Percentiles rank a stretch among this genome's conserved stretches.
These are phyloP conservation scores for Sporothrix dimorphospora DNA, from an alignment of 2,329 filamentous ascomycete genomes.

Conservation along the genomic window DNA sequence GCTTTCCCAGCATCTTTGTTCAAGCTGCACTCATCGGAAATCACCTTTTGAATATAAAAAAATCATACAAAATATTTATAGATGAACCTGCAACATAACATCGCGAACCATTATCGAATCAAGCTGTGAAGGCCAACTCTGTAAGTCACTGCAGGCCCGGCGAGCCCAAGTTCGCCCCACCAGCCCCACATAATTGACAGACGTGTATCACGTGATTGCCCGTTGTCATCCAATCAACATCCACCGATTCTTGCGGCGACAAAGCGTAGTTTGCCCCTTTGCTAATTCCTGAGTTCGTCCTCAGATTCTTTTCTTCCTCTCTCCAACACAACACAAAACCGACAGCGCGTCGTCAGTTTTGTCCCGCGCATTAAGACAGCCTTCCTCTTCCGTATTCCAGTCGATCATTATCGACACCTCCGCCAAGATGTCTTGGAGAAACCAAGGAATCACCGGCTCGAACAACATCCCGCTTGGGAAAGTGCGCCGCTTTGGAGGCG, in stretches of 20 bases:
- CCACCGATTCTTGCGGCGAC: neutral
- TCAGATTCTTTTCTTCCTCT: neutral
- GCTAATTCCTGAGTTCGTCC: neutral
- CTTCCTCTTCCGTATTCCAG: neutral
- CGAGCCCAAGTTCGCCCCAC: neutral
- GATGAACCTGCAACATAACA: too few species aligned
- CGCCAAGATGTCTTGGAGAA: conserved; percentile 65
- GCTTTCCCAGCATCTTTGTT: too few species aligned
- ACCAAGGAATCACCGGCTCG: conserved; percentile 88
- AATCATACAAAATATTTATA: too few species aligned
- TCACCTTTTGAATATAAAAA: too few species aligned
- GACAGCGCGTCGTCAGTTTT: neutral
- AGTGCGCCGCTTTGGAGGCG: conserved; percentile 75
- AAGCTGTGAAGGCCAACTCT: too few species aligned
- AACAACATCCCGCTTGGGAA: conserved; percentile 97
- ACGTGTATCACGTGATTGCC: neutral
- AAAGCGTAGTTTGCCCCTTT: conserved; percentile 8
- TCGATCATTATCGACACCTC: neutral
- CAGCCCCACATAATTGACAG: neutral
- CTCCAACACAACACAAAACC: neutral
- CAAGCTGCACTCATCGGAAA: too few species aligned
- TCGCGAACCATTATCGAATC: too few species aligned
- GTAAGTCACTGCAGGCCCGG: too few species aligned
- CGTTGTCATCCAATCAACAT: neutral
- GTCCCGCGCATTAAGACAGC: neutral